phyloP scores from a whole-genome alignment of 805 yeast species.

The Saccharomycopsis sp. region DNA sequence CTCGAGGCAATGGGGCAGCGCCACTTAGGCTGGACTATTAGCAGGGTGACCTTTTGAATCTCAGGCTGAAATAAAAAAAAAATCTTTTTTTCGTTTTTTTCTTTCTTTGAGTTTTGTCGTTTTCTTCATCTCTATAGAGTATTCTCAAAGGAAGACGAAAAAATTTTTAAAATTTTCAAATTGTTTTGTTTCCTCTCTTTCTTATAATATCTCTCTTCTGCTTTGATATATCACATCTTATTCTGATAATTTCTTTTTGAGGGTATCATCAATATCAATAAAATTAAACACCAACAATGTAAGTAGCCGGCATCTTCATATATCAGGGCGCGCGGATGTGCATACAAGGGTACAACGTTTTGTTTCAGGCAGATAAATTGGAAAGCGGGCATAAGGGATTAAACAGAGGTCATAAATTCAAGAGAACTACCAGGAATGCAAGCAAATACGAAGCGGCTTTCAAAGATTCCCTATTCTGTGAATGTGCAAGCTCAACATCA shows the following conservation, averaged over 20 bases:
- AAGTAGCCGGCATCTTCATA: neutral
- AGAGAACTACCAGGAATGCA: no score
- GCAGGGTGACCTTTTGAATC: neutral
- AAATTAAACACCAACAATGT: neutral
- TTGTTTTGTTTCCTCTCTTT: neutral
- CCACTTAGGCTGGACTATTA: no score
- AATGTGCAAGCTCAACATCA: no score
- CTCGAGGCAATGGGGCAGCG: no score
- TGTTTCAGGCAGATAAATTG: no score
- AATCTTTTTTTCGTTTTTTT: neutral
- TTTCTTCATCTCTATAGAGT: neutral
- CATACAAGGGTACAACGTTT: no score
- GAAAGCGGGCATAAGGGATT: no score
- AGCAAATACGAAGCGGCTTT: no score
- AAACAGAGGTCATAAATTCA: no score
- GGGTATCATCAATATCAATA: neutral
- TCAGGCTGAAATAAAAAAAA: neutral
- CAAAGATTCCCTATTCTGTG: no score
- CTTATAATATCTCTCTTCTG: neutral
- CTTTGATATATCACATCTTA: neutral
- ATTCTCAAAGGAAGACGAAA: neutral
- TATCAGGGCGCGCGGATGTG: neutral
- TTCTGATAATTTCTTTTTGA: neutral
- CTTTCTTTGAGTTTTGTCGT: neutral
- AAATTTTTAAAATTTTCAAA: neutral